Base-by-base conservation (phyloP, 208 protist genomes). In the Borovskyia barvae region DNA sequence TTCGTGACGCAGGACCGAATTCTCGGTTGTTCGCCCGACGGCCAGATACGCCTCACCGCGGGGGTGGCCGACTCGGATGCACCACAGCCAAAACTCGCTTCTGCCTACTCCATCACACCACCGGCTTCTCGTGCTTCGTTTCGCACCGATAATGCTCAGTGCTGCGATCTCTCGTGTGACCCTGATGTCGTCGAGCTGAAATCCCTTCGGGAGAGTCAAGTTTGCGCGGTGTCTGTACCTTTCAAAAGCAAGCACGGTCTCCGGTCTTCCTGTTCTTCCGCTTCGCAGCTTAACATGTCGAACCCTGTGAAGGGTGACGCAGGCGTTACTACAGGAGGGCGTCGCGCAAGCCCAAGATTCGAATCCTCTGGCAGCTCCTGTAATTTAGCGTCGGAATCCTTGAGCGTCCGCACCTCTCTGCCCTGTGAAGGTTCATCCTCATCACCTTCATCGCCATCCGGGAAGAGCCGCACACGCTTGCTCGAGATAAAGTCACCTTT, bases 401-500 rank as follows among this genome's bases (percentile, higher is more conserved):
- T n/a, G n/a, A n/a, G n/a, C n/a, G n/a, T n/a, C n/a, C n/a, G n/a
- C n/a, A n/a, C n/a, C n/a, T n/a, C n/a, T n/a, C n/a, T n/a, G n/a
- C n/a, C n/a, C n/a, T n/a, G n/a, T n/a, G n/a, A n/a, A 29, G 40
- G 14, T 8, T 28, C 30, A 6, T 19, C 14, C 25, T 4, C 8
- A 11, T 12, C 15, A n/a, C 36, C 12, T 40, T 15, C 36, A 40
- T 15, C 36, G 36, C 36, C 14, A 15, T 12, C 36, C 36, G n/a
- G n/a, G n/a, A n/a, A 53, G 11, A 19, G 37, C 2, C 33, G 45
- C 8, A 39, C 75, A 12, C 76, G 88, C 3, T 63, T 94, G 28
- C 69, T 96, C 15, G 87, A 96, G 62, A 96, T 96, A 39, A 96
- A 96, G 54, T 93, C 85, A 2, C 90, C 90, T 0, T 89, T 82